Percentiles rank a stretch among this genome's conserved stretches.
Conservation (phyloP, 1,284 basidiomycete genomes). For the Ustilago tritici region DNA sequence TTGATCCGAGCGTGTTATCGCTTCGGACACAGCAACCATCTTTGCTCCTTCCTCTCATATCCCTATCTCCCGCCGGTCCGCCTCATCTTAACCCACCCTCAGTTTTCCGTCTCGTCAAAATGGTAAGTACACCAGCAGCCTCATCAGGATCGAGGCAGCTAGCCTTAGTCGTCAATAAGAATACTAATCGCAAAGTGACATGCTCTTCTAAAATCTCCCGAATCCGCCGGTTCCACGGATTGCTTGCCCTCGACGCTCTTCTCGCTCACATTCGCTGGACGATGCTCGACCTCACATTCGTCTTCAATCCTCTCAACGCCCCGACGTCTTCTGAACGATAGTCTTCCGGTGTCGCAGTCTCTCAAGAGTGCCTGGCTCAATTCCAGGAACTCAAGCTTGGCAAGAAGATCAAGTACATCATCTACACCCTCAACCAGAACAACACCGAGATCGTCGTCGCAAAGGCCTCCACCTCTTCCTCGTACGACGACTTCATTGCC, state of each 20-base stretch:
- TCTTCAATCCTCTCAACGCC: neutral
- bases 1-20: slow-evolving; percentile 16
- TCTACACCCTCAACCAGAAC: slow-evolving; percentile 79
- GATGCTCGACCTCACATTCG: neutral
- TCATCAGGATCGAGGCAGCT: neutral
- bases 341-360: slow-evolving; percentile 82
- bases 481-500: slow-evolving; percentile 83
- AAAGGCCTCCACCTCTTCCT: slow-evolving; percentile 65
- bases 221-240: neutral
- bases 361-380: slow-evolving; percentile 75
- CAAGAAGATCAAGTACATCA: slow-evolving; percentile 88
- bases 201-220: neutral
- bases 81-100: neutral
- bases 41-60: slow-evolving; percentile 1
- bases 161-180: neutral
- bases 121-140: neutral
- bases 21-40: neutral
- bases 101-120: slow-evolving; percentile 2
- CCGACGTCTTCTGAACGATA: slow-evolving; percentile 61
- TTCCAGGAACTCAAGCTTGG: slow-evolving; percentile 85
- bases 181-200: neutral
- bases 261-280: neutral
- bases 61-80: neutral
- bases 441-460: slow-evolving; percentile 74
- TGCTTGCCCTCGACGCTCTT: neutral